A percentile compares a stretch with the other conserved stretches of the same genome.
phyloP scores from a whole-genome alignment of 2,329 filamentous ascomycete genomes.

The Colletotrichum karsti region DNA sequence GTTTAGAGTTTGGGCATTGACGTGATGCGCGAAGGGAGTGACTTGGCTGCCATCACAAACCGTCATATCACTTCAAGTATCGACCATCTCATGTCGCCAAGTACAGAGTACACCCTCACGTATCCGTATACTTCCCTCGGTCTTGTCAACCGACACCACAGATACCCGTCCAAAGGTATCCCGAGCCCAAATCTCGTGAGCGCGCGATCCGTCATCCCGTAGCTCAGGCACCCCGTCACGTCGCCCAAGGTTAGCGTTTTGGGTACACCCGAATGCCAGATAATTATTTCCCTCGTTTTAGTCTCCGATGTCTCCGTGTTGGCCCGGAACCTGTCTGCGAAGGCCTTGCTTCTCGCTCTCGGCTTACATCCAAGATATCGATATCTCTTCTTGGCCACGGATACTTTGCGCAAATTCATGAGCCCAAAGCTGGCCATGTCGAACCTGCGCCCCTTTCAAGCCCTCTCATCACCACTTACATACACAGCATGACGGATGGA shows the following conservation, averaged over 20 bases:
- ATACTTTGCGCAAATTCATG: too few relatives aligned
- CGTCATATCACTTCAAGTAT: background rate
- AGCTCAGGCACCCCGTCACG: background rate
- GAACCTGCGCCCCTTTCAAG: background rate
- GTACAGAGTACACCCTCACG: background rate
- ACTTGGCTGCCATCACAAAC: background rate
- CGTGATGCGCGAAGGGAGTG: constrained; percentile 12
- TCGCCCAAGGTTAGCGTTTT: background rate
- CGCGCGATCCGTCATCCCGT: background rate
- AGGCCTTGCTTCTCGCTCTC: background rate
- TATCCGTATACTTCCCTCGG: background rate
- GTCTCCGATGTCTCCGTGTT: background rate
- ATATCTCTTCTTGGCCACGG: background rate
- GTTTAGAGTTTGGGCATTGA: constrained; percentile 26
- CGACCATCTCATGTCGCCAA: background rate
- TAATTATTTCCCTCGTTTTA: background rate
- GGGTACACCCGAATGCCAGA: background rate
- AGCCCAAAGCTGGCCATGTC: background rate
- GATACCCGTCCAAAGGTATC: constrained; percentile 3
- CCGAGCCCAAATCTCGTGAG: background rate
- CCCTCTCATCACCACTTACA: background rate
- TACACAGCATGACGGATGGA: background rate
- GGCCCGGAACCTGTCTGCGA: background rate
- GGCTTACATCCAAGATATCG: background rate
- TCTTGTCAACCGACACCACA: background rate